Conservation (phyloP, 2,329 filamentous ascomycete species). For the Diplodia intermedia region DNA sequence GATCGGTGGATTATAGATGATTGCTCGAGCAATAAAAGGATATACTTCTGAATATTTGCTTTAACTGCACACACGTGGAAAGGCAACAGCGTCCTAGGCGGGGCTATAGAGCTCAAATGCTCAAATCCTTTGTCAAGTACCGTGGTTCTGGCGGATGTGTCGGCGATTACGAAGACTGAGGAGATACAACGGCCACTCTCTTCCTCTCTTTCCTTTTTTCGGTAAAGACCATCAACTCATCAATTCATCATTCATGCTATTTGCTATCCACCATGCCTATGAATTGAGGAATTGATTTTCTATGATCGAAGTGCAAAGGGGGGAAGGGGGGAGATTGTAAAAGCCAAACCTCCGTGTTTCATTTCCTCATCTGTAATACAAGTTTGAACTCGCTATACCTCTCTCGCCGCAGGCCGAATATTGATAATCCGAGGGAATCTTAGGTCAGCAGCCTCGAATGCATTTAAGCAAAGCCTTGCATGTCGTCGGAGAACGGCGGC, state of each 20-base stretch:
- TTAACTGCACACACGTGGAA: too few species aligned
- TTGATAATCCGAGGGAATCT: background rate
- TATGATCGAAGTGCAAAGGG: background rate
- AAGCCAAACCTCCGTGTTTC: background rate
- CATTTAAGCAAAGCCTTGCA: background rate
- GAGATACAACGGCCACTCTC: background rate
- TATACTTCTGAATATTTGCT: background rate
- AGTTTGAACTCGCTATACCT: background rate
- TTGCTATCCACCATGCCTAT: background rate
- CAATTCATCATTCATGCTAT: background rate
- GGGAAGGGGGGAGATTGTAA: background rate
- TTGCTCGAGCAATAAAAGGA: background rate
- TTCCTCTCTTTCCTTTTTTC: background rate
- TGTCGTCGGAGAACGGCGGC: background rate
- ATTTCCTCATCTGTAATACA: background rate
- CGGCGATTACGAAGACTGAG: too few species aligned
- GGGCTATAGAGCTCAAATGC: too few species aligned
- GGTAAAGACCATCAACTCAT: background rate
- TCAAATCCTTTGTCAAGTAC: too few species aligned
- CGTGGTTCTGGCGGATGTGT: too few species aligned
- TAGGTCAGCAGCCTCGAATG: background rate
- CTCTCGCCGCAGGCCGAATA: background rate
- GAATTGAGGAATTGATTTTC: background rate
- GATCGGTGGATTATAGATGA: background rate
- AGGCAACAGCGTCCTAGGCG: too few species aligned